These are phyloP conservation scores for Kokia cookei DNA, from an alignment of 441 rosid species.

Conservation along the genomic window DNA sequence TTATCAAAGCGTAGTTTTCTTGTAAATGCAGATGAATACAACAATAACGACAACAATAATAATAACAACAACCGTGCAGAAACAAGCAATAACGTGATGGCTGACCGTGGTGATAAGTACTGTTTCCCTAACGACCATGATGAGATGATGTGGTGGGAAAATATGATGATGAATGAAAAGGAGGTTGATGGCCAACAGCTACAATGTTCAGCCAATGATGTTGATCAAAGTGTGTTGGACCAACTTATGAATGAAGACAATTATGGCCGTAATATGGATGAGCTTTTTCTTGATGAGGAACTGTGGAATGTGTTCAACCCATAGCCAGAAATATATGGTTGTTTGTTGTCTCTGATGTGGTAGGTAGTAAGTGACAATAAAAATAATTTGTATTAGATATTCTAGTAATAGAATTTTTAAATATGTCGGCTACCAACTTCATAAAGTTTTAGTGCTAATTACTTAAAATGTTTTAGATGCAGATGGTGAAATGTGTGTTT, in stretches of 20 bases:
- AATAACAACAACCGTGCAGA: neutral
- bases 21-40: too few species aligned
- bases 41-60: too few species aligned
- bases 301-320: neutral
- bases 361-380: neutral
- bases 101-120: too few species aligned
- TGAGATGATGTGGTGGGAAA: neutral
- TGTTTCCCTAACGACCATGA: neutral
- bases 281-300: neutral
- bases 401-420: too few species aligned
- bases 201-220: neutral
- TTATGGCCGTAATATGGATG: neutral
- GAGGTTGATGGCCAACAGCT: neutral
- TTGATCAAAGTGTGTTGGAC: neutral
- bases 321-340: neutral
- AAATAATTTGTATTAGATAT: too few species aligned
- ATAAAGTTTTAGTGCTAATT: too few species aligned
- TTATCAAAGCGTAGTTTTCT: neutral
- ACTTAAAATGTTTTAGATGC: too few species aligned
- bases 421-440: too few species aligned
- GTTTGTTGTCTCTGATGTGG: neutral
- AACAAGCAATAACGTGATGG: neutral
- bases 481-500: too few species aligned
- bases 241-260: neutral
- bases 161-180: neutral